Evolutionary conservation across 441 rosid genomes (phyloP).

Genomic region (Adansonia madagascariensis): DNA sequence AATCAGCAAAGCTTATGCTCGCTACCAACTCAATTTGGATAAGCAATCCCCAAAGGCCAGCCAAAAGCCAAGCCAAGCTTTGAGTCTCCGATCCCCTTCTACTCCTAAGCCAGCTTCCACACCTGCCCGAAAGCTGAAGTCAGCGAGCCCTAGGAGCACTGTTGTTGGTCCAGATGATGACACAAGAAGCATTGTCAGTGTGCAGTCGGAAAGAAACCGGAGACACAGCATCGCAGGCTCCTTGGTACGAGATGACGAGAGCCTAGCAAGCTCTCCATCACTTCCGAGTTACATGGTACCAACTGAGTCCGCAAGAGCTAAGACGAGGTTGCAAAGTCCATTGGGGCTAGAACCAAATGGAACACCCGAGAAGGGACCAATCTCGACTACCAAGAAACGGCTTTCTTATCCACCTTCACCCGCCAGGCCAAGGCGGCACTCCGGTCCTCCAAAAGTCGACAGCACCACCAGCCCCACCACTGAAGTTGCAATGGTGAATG

Average conservation of each 20-base stretch:
- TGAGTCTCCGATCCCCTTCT: slow-evolving; percentile 56
- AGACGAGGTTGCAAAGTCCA: slow-evolving; percentile 52
- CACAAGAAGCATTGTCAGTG: slow-evolving; percentile 56
- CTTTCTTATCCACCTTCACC: slow-evolving; percentile 65
- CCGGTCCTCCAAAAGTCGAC: slow-evolving; percentile 67
- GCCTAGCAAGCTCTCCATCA: slow-evolving; percentile 48
- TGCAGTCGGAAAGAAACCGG: slow-evolving; percentile 57
- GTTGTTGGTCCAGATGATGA: slow-evolving; percentile 49
- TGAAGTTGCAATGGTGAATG: slow-evolving; percentile 42
- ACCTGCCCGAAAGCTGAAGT: slow-evolving; percentile 54
- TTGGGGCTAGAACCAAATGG: slow-evolving; percentile 41
- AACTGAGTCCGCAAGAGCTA: slow-evolving; percentile 56
- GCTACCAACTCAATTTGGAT: slow-evolving; percentile 68
- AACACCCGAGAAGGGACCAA: slow-evolving; percentile 37
- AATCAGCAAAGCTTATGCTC: slow-evolving; percentile 65
- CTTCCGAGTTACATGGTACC: slow-evolving; percentile 65
- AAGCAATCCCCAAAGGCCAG: slow-evolving; percentile 55
- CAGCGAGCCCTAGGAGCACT: slow-evolving; percentile 58
- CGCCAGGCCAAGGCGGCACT: slow-evolving; percentile 63
- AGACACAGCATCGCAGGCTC: slow-evolving; percentile 70
- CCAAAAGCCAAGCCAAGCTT: slow-evolving; percentile 45
- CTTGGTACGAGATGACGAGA: slow-evolving; percentile 68
- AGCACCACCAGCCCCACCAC: slow-evolving; percentile 38
- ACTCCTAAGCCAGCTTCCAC: slow-evolving; percentile 58
- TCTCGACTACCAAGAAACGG: slow-evolving; percentile 56